A percentile compares a stretch with the other conserved stretches of the same genome.
phyloP scores from a whole-genome alignment of 208 protist species.

The Crithidia sp. region DNA sequence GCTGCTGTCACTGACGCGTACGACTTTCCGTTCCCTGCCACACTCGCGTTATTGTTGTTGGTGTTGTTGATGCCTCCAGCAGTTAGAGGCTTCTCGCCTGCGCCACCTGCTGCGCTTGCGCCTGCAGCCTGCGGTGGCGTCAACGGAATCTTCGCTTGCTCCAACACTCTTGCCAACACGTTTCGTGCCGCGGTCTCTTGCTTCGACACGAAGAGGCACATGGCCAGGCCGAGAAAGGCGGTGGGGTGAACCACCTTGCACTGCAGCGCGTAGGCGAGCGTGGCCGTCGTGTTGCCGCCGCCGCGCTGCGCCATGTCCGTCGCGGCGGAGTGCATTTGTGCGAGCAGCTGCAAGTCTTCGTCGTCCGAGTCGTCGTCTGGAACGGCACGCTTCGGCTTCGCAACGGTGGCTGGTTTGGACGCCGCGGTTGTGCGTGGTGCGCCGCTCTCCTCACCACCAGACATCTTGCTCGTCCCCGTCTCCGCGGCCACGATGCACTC shows the following conservation, averaged over 20 bases:
- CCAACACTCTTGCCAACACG: slow-evolving; percentile 41
- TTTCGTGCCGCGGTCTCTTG: slow-evolving; percentile 81
- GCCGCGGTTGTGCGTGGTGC: not conserved
- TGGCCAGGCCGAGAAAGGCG: slow-evolving; percentile 80
- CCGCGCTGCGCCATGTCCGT: slow-evolving; percentile 22
- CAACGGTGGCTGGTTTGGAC: not conserved
- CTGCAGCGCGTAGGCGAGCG: slow-evolving; percentile 45
- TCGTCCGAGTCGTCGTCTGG: slow-evolving; percentile 40
- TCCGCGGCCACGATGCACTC: slow-evolving; percentile 44
- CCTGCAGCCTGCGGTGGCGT: not conserved
- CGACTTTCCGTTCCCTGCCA: slow-evolving; percentile 1
- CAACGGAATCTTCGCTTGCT: slow-evolving; percentile 15
- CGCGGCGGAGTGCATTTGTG: slow-evolving; percentile 29
- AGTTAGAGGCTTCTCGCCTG: not conserved
- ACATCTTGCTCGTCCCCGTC: slow-evolving; percentile 2
- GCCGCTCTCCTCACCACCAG: slow-evolving; percentile 6
- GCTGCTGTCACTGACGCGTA: no score
- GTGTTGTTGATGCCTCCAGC: not conserved
- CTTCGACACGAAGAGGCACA: slow-evolving; percentile 71
- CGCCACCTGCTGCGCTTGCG: no score
- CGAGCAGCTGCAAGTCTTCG: slow-evolving; percentile 59
- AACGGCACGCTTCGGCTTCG: slow-evolving; percentile 6
- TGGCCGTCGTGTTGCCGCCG: slow-evolving; percentile 27
- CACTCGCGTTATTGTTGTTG: no score
- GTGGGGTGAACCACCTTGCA: slow-evolving; percentile 52